phyloP scores from a whole-genome alignment of 2,329 filamentous ascomycete species.

The Sporothrix humicola region DNA sequence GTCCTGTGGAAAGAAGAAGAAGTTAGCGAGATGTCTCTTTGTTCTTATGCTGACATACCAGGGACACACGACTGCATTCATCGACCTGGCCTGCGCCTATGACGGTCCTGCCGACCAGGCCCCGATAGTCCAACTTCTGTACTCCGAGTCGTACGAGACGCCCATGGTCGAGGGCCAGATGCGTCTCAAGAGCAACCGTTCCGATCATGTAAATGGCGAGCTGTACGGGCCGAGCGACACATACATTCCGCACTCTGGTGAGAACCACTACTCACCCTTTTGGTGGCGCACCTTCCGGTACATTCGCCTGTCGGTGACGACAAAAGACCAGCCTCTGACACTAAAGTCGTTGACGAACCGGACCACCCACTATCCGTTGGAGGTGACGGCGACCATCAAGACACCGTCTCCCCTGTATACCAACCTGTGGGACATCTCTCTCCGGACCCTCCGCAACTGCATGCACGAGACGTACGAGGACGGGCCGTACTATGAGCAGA shows the following conservation, averaged over 20 bases:
- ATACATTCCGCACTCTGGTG: not conserved
- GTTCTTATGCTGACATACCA: not conserved
- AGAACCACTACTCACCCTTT: not conserved
- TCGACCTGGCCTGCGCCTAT: not conserved
- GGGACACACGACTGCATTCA: not conserved
- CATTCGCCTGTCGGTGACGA: not conserved
- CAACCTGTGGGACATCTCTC: conserved; percentile 39
- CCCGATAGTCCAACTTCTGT: not conserved
- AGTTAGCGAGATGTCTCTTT: not conserved
- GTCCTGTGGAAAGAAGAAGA: too few relatives aligned
- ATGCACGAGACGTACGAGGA: conserved; percentile 46
- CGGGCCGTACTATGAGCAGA: conserved; percentile 46
- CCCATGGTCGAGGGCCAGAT: not conserved
- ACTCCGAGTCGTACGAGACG: not conserved
- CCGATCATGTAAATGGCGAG: not conserved
- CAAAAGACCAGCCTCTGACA: not conserved
- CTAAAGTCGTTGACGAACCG: not conserved
- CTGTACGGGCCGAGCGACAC: conserved; percentile 6
- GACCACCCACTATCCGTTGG: not conserved
- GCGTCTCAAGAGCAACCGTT: conserved; percentile 3
- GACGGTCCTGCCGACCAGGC: not conserved
- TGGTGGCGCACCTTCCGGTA: conserved; percentile 6
- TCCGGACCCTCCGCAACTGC: conserved; percentile 44
- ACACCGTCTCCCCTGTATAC: not conserved
- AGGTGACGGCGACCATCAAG: not conserved